Conservation (phyloP, 805 yeast genomes). For the Barnettozyma sp. region DNA sequence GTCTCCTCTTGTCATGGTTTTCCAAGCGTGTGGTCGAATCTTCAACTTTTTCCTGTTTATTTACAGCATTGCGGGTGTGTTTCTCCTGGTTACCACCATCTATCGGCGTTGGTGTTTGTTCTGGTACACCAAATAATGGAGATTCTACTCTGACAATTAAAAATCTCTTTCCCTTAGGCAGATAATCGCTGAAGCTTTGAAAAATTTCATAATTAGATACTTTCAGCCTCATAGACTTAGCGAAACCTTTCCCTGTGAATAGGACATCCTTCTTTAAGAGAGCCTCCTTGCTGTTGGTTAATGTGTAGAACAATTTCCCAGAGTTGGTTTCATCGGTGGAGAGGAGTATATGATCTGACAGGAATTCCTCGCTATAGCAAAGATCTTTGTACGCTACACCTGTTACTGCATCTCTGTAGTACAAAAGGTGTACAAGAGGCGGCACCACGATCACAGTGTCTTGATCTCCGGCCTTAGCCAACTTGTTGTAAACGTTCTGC, state of each 20-base stretch:
- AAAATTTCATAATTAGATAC: constrained; percentile 43
- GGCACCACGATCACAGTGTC: constrained; percentile 63
- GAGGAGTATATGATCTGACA: constrained; percentile 57
- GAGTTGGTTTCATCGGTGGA: constrained; percentile 28
- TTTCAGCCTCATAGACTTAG: constrained; percentile 34
- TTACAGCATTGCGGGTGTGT: too few relatives aligned
- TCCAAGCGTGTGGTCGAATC: too few relatives aligned
- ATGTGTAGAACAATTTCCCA: constrained; percentile 41
- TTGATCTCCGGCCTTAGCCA: constrained; percentile 31
- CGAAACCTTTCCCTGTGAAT: constrained; percentile 54
- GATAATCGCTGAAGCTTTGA: constrained; percentile 46
- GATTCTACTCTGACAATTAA: constrained; percentile 52
- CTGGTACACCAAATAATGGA: constrained; percentile 42
- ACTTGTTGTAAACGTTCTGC: constrained; percentile 37
- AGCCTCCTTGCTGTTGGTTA: constrained; percentile 51
- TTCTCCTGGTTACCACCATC: too few relatives aligned
- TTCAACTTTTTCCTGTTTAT: too few relatives aligned
- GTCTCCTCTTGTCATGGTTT: too few relatives aligned
- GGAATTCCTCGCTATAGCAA: constrained; percentile 53
- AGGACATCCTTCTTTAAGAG: constrained; percentile 48
- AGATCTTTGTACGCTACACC: constrained; percentile 39
- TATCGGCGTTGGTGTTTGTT: not conserved
- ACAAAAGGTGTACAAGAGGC: constrained; percentile 39
- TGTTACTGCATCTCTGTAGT: constrained; percentile 33
- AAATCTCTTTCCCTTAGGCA: constrained; percentile 49